Base-by-base conservation (phyloP, 768 basidiomycete species). In the Suillus alpinus region DNA sequence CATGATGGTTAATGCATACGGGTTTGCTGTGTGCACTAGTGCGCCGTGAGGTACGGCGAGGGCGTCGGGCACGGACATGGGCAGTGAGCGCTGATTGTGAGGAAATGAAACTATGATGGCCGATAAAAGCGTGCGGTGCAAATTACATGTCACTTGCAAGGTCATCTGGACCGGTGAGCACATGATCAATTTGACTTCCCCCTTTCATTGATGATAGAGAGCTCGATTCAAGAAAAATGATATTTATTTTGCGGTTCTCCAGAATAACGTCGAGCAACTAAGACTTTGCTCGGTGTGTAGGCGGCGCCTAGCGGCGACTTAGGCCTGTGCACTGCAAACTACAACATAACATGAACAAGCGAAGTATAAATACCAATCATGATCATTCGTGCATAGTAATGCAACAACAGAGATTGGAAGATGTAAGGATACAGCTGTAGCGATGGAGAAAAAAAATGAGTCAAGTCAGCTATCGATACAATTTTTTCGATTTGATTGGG, bases 361-460 rank as follows among this genome's bases (percentile, higher is more conserved):
- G 29, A 32, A n/a, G 41, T 61, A 69, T 74, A 75, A 75, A 73
- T 61, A 43, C 65, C 63, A 65, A 65, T 49, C 52, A 62, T 36
- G 63, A 56, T 55, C 63, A 63, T 66, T 65, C 51, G 61, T 60
- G 63, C 70, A 57, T 56, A 53, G 51, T 51, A 43, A 57, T 59
- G 63, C 66, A 61, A 69, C 64, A 68, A 61, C 65, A 59, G 61
- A 58, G 56, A 56, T 67, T 65, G 51, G 61, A 60, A 55, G 4
- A 23, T 41, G 41, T 74, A 78, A 57, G 64, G 67, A 74, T 77
- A 78, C 75, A 76, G 51, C 65, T 65, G 69, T 70, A 66, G 56
- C 67, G 59, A 61, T 55, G 29, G 23, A 31, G 36, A 32, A 44
- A 63, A 59, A 29, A 32, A 61, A 60, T 59, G 57, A 62, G 43